Base-by-base conservation (phyloP, 1,284 basidiomycete species). In the Leucoagaricus sp. region DNA sequence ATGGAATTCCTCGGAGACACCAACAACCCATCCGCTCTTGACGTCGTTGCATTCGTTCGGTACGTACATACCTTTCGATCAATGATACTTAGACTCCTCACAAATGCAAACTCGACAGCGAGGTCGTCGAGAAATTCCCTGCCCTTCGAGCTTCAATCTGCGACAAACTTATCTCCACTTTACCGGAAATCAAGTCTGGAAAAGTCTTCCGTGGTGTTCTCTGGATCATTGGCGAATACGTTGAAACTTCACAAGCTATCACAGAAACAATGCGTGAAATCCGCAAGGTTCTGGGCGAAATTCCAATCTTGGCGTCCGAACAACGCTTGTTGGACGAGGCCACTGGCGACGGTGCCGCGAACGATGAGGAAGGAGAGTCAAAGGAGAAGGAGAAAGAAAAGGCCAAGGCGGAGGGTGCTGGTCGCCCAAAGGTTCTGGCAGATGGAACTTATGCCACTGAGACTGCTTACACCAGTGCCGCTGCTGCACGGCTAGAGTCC, bases 371-470 rank as follows among this genome's bases (percentile, higher is more conserved):
- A 56, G 74, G 69, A 23, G 73, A 74, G 57, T 75, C 76, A 65
- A 75, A 71, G 53, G 74, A 73, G 57, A 74, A 73, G 53, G 68
- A 72, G 25, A 80, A 76, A 57, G 64, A 72, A 65, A 69, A 67
- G 67, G 51, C 69, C 67, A 49, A 72, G 69, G 65, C 84, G 80
- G 31, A 81, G 72, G 65, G 91, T 96, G 7, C 80, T 93, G 45
- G 94, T 89, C 34, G 95, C 63, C 87, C 88, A 10, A 83, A 77
- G 65, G 92, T 99, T 1, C 79, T 98, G 41, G 95, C 95, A 19
- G 97, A 99, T 68, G 97, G 97, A 13, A 99, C 96, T 2, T 99
- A 99, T 70, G 96, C 96, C 0, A 98, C 96, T 3, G 97, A 99
- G 76, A 94, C 94, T 0, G 93, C 93, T 10, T 98, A 90, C 74